These are phyloP conservation scores for Hippophae rhamnoides DNA, from an alignment of 306 rosid species.

Conservation along the genomic window DNA sequence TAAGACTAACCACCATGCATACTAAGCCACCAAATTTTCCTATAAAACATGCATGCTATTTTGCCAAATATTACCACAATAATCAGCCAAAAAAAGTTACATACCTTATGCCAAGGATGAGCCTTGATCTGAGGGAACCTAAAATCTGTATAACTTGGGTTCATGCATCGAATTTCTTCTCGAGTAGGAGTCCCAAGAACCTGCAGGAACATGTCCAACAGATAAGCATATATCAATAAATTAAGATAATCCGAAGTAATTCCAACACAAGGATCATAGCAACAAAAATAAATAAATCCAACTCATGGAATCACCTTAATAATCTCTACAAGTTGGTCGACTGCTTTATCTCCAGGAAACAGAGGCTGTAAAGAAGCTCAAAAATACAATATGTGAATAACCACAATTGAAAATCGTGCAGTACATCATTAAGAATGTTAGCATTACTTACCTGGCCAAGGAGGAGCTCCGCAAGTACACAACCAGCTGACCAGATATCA, in stretches of 20 bases:
- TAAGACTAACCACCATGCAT: background rate
- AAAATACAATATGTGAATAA: background rate
- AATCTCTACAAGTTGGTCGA: conserved; percentile 95
- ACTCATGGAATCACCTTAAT: conserved; percentile 46
- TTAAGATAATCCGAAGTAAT: background rate
- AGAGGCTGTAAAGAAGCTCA: conserved; percentile 52
- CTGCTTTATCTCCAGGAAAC: conserved; percentile 94
- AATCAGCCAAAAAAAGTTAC: background rate
- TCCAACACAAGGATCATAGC: no score
- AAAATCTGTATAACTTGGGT: conserved; percentile 86
- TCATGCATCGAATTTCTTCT: conserved; percentile 98
- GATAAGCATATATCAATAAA: background rate
- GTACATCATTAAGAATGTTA: background rate
- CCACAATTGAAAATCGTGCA: no score
- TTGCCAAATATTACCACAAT: background rate
- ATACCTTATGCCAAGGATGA: conserved; percentile 98
- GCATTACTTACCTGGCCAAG: conserved; percentile 71
- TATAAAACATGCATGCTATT: background rate
- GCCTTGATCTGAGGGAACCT: conserved; percentile 94
- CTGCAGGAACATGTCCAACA: conserved; percentile 29
- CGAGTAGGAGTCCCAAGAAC: conserved; percentile 97
- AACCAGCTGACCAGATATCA: conserved; percentile 98
- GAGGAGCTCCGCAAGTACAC: conserved; percentile 97
- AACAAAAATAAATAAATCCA: no score
- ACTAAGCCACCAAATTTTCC: background rate